Base-by-base conservation (phyloP, 2,329 filamentous ascomycete species). In the Xylaria sp. region DNA sequence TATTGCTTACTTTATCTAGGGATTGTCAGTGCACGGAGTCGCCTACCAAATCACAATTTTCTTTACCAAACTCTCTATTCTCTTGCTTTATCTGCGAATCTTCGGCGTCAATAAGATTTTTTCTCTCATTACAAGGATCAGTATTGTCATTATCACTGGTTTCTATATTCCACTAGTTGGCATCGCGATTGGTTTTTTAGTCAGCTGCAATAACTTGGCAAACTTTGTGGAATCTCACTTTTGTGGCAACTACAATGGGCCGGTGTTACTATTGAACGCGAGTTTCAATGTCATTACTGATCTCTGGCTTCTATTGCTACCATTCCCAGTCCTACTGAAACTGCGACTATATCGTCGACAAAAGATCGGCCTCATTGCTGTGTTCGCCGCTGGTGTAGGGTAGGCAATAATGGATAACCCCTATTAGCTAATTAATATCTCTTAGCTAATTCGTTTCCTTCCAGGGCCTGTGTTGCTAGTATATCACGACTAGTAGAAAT, bases 401-500 rank as follows among this genome's bases (percentile, higher is more conserved):
- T 29, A 49, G 15, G 45, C 29, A 4, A 27, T 3, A 0, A 29
- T 15, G 10, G 11, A 13, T 6, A 22, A 15, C 10, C 3, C 5
- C n/a, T 11, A 31, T 15, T 20, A 10, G 22, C 2, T 9, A 11
- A 7, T 36, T 33, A 3, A 13, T 38, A 7, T 36, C n/a, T 33
- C 6, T 9, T 17, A 29, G 22, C n/a, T 33, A 36, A 53, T 36
- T 31, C 3, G n/a, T 5, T 53, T 2, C 5, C 1, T 15, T 13
- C 5, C n/a, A 53, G 49, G n/a, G 29, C 49, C 9, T 53, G 49
- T 33, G 27, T n/a, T 53, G 29, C 49, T 22, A 53, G 49, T 53
- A 2, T 53, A 4, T 29, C 49, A 53, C 49, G 49, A 33, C 9
- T 53, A 20, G 11, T 33, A 53, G n/a, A 36, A 38, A 53, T 53